Percentiles rank a stretch among this genome's conserved stretches.
phyloP scores from a whole-genome alignment of 1,139 yeast species.

The Sugiyamaella xylanicola region DNA sequence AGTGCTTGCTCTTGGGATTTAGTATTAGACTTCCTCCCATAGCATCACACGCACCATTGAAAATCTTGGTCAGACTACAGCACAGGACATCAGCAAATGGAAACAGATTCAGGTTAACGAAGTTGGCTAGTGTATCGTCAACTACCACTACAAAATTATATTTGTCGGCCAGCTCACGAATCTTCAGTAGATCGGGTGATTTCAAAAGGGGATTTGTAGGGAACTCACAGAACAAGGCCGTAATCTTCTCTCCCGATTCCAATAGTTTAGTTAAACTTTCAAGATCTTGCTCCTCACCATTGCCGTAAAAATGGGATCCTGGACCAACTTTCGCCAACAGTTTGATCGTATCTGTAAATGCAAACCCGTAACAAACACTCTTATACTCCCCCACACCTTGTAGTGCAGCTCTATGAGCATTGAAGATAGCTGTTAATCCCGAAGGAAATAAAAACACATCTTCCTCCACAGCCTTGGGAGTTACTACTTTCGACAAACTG shows the following conservation, averaged over 20 bases:
- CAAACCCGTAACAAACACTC: constrained; percentile 92
- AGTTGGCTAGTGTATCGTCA: constrained; percentile 94
- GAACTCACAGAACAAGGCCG: constrained; percentile 84
- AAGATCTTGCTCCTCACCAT: constrained; percentile 76
- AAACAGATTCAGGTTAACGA: constrained; percentile 77
- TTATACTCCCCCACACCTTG: constrained; percentile 46
- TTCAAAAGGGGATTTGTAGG: constrained; percentile 90
- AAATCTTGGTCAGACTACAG: constrained; percentile 88
- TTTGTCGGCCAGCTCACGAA: constrained; percentile 66
- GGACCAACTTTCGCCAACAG: constrained; percentile 88
- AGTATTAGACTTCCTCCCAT: constrained; percentile 92
- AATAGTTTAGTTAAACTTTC: constrained; percentile 65
- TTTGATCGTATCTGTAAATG: constrained; percentile 89
- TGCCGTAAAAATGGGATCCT: constrained; percentile 73
- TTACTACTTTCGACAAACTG: constrained; percentile 26
- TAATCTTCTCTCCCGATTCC: constrained; percentile 60
- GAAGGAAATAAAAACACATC: constrained; percentile 85
- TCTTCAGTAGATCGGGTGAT: constrained; percentile 72
- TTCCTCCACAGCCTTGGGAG: constrained; percentile 50
- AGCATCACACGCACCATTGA: constrained; percentile 92
- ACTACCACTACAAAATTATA: constrained; percentile 77
- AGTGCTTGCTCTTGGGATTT: constrained; percentile 66
- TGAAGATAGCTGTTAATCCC: constrained; percentile 92
- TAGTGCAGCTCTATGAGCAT: constrained; percentile 71
- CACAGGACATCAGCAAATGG: constrained; percentile 84